phyloP scores from a whole-genome alignment of 176 grass and related monocot species.

The Bolboschoenus planiculmis region DNA sequence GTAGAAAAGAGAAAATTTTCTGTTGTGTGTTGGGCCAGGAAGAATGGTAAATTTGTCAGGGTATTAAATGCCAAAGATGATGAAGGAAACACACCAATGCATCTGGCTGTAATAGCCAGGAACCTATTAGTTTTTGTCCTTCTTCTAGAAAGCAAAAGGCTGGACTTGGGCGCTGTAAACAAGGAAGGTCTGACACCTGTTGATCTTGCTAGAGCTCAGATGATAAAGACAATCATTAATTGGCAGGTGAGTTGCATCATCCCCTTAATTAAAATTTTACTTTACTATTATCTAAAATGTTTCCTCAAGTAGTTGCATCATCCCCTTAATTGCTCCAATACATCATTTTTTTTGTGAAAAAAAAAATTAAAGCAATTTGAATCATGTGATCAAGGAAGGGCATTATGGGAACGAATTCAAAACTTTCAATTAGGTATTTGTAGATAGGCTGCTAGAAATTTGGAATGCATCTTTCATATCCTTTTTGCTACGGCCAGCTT shows the following conservation, averaged over 20 bases:
- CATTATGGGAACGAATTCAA: no score
- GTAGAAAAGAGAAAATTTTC: background rate
- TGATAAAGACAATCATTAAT: background rate
- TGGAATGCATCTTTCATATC: no score
- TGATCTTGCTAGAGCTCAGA: background rate
- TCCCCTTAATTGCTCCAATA: no score
- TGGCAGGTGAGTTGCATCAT: background rate
- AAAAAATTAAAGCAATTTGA: no score
- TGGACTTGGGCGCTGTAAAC: background rate
- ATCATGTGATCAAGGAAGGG: no score
- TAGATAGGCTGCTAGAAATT: no score
- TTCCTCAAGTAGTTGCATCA: no score
- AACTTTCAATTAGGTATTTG: no score
- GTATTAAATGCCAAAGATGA: conserved; percentile 15
- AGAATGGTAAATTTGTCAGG: background rate
- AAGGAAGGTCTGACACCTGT: conserved; percentile 3
- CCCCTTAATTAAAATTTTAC: background rate
- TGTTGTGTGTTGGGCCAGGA: background rate
- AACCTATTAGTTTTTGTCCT: background rate
- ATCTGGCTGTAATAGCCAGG: conserved; percentile 19
- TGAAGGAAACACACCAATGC: conserved; percentile 34
- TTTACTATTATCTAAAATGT: background rate
- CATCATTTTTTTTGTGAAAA: no score
- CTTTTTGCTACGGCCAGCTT: no score
- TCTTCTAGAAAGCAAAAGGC: conserved; percentile 7